These are phyloP conservation scores for Chytriomyces sp. DNA, from an alignment of 192 early-diverging fungal species.

Conservation along the genomic window DNA sequence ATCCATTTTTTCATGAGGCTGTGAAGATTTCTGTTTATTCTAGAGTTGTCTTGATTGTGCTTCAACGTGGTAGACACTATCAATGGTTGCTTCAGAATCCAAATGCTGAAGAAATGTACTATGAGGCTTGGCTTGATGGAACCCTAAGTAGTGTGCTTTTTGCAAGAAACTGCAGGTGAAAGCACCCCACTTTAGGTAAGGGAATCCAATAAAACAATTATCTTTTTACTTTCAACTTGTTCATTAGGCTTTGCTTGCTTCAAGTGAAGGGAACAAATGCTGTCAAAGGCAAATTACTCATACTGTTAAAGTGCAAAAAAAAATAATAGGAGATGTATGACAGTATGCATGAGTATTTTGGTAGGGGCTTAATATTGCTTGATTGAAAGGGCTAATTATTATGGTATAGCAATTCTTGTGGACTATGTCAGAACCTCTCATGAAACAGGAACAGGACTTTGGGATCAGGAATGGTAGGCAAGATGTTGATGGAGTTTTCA, in stretches of 20 bases:
- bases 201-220: background rate
- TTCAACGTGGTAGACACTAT: background rate
- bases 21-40: background rate
- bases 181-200: background rate
- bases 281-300: background rate
- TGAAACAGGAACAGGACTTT: too few species aligned
- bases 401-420: too few species aligned
- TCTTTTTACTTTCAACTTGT: too few species aligned
- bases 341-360: background rate
- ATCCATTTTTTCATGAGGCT: background rate
- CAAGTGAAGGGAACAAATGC: too few species aligned
- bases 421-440: too few species aligned
- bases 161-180: background rate
- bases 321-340: background rate
- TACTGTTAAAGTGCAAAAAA: background rate
- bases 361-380: too few species aligned
- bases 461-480: too few species aligned
- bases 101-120: background rate
- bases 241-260: too few species aligned
- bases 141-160: background rate
- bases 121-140: background rate
- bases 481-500: too few species aligned
- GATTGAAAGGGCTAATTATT: too few species aligned
- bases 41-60: background rate
- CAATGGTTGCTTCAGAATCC: background rate